Percentiles rank a stretch among this genome's conserved stretches.
These are phyloP conservation scores for Coemansia sp. DNA, from an alignment of 192 early-diverging fungal species.

Conservation along the genomic window DNA sequence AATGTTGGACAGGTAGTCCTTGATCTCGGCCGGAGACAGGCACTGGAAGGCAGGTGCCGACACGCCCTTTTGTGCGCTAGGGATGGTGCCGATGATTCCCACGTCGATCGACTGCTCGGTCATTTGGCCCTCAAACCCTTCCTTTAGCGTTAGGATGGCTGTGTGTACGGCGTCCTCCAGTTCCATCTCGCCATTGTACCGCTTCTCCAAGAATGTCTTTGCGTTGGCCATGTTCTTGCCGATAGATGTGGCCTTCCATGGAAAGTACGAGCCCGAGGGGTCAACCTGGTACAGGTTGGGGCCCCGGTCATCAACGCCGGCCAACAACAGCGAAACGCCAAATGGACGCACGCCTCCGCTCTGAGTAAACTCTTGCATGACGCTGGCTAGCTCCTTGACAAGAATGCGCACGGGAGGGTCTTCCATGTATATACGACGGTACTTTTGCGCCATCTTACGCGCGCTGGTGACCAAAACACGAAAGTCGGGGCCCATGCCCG, in stretches of 20 bases:
- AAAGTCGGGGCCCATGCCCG: slow-evolving; percentile 98
- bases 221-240: slow-evolving; percentile 99
- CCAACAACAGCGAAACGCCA: slow-evolving; percentile 95
- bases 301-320: slow-evolving; percentile 90
- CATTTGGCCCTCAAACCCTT: slow-evolving; percentile 99
- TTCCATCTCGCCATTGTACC: slow-evolving; percentile 89
- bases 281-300: slow-evolving; percentile 97
- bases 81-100: slow-evolving; percentile 69
- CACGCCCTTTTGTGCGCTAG: slow-evolving; percentile 52
- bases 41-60: slow-evolving; percentile 76
- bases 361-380: slow-evolving; percentile 99
- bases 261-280: slow-evolving; percentile 97
- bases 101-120: slow-evolving; percentile 95
- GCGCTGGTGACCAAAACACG: slow-evolving; percentile 93
- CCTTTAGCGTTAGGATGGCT: slow-evolving; percentile 97
- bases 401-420: slow-evolving; percentile 94
- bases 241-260: slow-evolving; percentile 98
- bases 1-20: slow-evolving; percentile 98
- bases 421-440: slow-evolving; percentile 89
- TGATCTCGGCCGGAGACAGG: slow-evolving; percentile 78
- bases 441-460: slow-evolving; percentile 93
- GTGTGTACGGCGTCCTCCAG: slow-evolving; percentile 99
- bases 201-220: slow-evolving; percentile 98
- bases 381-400: slow-evolving; percentile 92
- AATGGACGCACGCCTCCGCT: slow-evolving; percentile 98